Base-by-base conservation (phyloP, 2,329 filamentous ascomycete species). In the Penicillium sp. region DNA sequence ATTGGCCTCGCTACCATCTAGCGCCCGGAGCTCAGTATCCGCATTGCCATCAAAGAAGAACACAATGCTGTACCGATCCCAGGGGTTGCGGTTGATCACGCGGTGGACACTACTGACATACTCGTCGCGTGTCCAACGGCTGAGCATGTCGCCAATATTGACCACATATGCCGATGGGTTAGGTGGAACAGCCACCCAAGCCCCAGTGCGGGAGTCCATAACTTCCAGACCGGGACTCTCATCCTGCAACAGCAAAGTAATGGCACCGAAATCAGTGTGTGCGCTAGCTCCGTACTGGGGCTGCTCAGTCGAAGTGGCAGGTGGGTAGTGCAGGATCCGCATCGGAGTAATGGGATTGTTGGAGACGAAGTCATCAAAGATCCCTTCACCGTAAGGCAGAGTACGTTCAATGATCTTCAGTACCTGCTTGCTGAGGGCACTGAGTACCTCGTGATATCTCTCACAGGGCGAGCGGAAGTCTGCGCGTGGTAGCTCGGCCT, bases 171-270 rank as follows among this genome's bases (percentile, higher is more conserved):
- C 70, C 0, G 63, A 66, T 1, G 56, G 42, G 3, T 63, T 47
- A 3, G 69, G 68, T 6, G 56, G 57, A 3, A 68, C 66, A 51
- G 67, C 67, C 2, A 64, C 65, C 68, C 68, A 72, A 35, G 61
- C 51, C 9, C 50, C 47, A 10, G 56, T 57, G 22, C 46, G 47
- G 13, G 65, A 58, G 51, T 69, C 59, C 65, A 65, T 66, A 1
- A 71, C 68, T 31, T 73, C 65, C 3, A 73, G 53, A 1, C 70
- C 69, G 11, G 66, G 66, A 2, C 59, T 61, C 11, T 57, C 48
- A 49, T 71, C 69, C 45, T 72, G 69, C 2, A 72, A 61, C 6
- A 73, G 67, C 9, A 74, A 65, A 3, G 69, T 73, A 26, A 72
- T 64, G n/a, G 63, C 68, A 8, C 70, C 69, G 22, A 72, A 73